Percentiles rank a stretch among this genome's conserved stretches.
Conservation (phyloP, 441 rosid species). For the Lepidium campestre region DNA sequence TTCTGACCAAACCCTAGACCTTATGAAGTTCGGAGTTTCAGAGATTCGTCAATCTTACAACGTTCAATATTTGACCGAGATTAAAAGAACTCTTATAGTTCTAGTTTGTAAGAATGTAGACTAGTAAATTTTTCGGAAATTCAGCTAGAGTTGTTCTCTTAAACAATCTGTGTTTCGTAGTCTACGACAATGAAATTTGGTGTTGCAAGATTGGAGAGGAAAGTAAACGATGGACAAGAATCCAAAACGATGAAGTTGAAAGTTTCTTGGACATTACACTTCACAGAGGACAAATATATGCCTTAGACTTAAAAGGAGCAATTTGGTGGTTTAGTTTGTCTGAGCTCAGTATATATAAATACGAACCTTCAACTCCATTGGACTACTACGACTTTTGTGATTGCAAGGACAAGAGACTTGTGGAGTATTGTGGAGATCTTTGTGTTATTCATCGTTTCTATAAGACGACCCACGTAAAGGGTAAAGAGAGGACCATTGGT, state of each 20-base stretch:
- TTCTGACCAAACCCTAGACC: background rate
- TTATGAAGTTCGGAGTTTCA: conserved; percentile 12
- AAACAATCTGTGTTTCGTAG: conserved; percentile 1
- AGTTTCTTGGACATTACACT: conserved; percentile 14
- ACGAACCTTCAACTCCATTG: conserved; percentile 11
- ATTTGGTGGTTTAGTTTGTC: conserved; percentile 28
- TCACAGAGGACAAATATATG: conserved; percentile 21
- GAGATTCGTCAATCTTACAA: conserved; percentile 19
- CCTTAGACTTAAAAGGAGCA: conserved; percentile 19
- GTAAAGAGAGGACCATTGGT: background rate
- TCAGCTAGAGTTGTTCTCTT: background rate
- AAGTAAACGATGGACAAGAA: background rate
- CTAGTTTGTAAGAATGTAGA: too few relatives aligned
- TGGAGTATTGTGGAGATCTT: conserved; percentile 32
- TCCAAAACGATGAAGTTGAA: background rate
- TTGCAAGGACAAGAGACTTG: conserved; percentile 19
- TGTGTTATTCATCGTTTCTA: background rate
- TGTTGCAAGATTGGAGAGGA: background rate
- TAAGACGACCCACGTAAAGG: background rate
- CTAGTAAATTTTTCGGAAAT: background rate
- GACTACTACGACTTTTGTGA: background rate
- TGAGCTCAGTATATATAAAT: conserved; percentile 7
- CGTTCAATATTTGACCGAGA: background rate
- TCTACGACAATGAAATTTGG: background rate
- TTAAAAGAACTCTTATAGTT: too few relatives aligned